Evolutionary conservation across 306 rosid species (phyloP), one percentile per base, ranked within the genome.

Genomic region (Trifolium fragiferum): DNA sequence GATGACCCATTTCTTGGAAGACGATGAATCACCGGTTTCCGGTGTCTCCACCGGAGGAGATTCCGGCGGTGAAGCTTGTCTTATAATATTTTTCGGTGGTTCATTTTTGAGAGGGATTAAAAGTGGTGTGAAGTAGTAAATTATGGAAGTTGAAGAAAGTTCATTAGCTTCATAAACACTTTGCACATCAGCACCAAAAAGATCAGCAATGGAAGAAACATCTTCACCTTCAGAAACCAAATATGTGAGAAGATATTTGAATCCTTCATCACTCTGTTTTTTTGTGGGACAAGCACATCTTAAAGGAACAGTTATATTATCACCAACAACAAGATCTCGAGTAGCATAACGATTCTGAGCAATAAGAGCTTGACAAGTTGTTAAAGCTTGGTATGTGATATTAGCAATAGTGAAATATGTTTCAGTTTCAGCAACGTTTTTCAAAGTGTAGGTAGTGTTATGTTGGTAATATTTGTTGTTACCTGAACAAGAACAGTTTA

Each of bases 221-320:
- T 40, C 8, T 27, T 91, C 90, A 0, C 59, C 80, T 18, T 12
- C 0, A 21, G 87, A 8, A 7, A 87, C 71, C 20, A 87, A 27
- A 67, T 87, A 91, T 0, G 82, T 63, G 6, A 91, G 82, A 49
- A 91, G 82, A 82, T 72, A 91, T 53, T 81, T 82, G 73, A 81
- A 53, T 1, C 90, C 97, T 2, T 63, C 65, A 13, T 76, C 80
- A 0, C 12, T 51, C 78, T 91, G 97, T 16, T 58, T 76, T 38
- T 18, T 6, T 0, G 92, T 89, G 0, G 90, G 93, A 68, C 97
- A 89, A 1, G 89, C 97, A 9, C 97, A 91, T n/a, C 90, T 19
- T 4, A 91, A 89, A 0, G 93, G 97, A 19, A 89, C 89, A 1
- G 2, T 47, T 18, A 91, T 1, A 0, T 16, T 13, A 6, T 35